phyloP scores from a whole-genome alignment of 805 yeast genomes.

The Kuraishia capsulata region DNA sequence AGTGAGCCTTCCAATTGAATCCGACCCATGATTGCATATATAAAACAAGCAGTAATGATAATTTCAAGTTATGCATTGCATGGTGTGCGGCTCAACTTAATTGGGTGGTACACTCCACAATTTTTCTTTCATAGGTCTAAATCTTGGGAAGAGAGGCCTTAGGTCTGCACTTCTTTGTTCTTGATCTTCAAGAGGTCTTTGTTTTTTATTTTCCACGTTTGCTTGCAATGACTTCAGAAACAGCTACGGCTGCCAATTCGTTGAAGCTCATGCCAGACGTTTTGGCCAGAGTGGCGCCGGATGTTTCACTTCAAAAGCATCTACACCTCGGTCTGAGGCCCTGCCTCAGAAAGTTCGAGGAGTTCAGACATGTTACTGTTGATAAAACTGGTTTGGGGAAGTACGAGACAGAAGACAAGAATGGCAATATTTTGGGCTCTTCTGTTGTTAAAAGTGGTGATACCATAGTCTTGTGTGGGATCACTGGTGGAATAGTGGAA shows the following conservation, averaged over 20 bases:
- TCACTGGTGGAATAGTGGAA: constrained; percentile 61
- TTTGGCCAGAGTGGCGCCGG: constrained; percentile 79
- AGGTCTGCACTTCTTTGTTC: no score
- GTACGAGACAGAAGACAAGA: constrained; percentile 15
- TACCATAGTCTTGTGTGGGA: constrained; percentile 65
- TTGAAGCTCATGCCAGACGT: constrained; percentile 74
- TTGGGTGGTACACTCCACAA: no score
- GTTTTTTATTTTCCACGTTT: no score
- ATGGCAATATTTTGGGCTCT: constrained; percentile 47
- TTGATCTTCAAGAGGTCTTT: no score
- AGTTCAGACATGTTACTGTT: constrained; percentile 52
- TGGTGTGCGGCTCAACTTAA: no score
- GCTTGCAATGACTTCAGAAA: no score
- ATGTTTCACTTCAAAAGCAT: constrained; percentile 71
- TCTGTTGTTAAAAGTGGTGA: constrained; percentile 61
- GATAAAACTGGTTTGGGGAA: constrained; percentile 26
- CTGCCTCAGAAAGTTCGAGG: constrained; percentile 57
- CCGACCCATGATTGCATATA: not conserved
- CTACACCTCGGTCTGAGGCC: constrained; percentile 72
- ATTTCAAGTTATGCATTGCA: no score
- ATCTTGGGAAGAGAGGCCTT: no score
- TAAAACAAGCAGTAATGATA: no score
- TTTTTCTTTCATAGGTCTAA: no score
- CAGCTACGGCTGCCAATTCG: constrained; percentile 19
- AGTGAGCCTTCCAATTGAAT: not conserved